Evolutionary conservation across 1,284 basidiomycete species (phyloP).

Genomic region (Agroathelia rolfsii): DNA sequence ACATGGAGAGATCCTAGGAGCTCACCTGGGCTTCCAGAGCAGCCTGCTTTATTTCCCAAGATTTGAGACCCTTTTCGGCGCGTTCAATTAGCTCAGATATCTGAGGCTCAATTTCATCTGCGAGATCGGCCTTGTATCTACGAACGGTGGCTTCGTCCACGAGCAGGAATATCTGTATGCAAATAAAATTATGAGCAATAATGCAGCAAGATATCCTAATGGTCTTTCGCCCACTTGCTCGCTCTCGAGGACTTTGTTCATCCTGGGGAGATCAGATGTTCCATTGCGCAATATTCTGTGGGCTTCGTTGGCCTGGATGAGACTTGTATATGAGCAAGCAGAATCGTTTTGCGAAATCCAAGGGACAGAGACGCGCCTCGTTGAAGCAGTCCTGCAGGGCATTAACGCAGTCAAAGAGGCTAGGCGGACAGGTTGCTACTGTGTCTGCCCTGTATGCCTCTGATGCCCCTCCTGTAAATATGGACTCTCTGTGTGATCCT

Average conservation of each 20-base stretch:
- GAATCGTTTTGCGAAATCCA: background rate
- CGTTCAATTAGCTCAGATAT: conserved; percentile 60
- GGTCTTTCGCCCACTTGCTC: conserved; percentile 40
- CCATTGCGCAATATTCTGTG: conserved; percentile 60
- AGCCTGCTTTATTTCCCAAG: conserved; percentile 47
- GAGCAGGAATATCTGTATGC: conserved; percentile 53
- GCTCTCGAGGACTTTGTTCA: conserved; percentile 52
- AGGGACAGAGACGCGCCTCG: conserved; percentile 35
- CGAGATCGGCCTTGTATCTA: conserved; percentile 59
- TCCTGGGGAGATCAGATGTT: conserved; percentile 57
- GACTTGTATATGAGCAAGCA: background rate
- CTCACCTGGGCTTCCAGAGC: conserved; percentile 50
- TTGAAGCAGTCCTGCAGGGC: conserved; percentile 70
- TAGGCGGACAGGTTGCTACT: conserved; percentile 55
- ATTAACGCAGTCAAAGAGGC: conserved; percentile 59
- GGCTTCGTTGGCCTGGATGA: conserved; percentile 47
- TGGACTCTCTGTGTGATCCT: conserved; percentile 56
- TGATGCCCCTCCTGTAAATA: conserved; percentile 52
- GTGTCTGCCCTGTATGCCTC: conserved; percentile 50
- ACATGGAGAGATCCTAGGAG: background rate
- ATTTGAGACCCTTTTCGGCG: conserved; percentile 56
- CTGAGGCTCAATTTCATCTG: conserved; percentile 71
- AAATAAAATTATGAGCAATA: conserved; percentile 2
- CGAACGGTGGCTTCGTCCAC: conserved; percentile 59
- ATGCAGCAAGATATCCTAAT: conserved; percentile 2